A percentile compares a stretch with the other conserved stretches of the same genome.
phyloP scores from a whole-genome alignment of 2,329 filamentous ascomycete genomes.

The Seiridium cupressi region DNA sequence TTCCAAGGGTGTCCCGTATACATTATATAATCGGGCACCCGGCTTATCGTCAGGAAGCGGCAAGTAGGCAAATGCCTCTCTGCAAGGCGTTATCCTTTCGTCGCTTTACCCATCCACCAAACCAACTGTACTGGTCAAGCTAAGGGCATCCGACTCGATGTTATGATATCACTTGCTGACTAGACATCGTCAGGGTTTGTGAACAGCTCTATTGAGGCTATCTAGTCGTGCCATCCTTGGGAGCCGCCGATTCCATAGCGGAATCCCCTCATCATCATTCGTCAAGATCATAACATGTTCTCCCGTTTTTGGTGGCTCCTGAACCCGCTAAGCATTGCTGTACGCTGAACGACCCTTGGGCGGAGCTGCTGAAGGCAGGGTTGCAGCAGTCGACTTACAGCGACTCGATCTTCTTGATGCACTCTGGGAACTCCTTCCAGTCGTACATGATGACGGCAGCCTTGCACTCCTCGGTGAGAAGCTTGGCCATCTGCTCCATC shows the following conservation, averaged over 20 bases:
- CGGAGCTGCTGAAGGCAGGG: neutral
- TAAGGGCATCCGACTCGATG: too few relatives aligned
- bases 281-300: slow-evolving; percentile 4
- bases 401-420: slow-evolving; percentile 33
- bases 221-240: neutral
- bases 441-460: slow-evolving; percentile 50
- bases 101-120: too few relatives aligned
- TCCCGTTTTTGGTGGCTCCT: neutral
- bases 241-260: neutral
- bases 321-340: slow-evolving; percentile 7
- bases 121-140: too few relatives aligned
- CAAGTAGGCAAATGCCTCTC: too few relatives aligned
- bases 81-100: too few relatives aligned
- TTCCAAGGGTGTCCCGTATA: too few relatives aligned
- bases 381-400: slow-evolving; percentile 20
- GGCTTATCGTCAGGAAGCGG: too few relatives aligned
- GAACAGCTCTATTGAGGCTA: slow-evolving; percentile 2
- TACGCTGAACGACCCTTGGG: neutral
- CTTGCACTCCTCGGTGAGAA: slow-evolving; percentile 47
- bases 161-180: neutral
- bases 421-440: slow-evolving; percentile 39
- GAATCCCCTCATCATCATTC: neutral
- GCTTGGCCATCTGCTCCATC: slow-evolving; percentile 54
- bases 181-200: neutral
- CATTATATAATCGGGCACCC: too few relatives aligned